Evolutionary conservation across 1,284 basidiomycete species (phyloP).

Genomic region (Rhodotorula sp.): DNA sequence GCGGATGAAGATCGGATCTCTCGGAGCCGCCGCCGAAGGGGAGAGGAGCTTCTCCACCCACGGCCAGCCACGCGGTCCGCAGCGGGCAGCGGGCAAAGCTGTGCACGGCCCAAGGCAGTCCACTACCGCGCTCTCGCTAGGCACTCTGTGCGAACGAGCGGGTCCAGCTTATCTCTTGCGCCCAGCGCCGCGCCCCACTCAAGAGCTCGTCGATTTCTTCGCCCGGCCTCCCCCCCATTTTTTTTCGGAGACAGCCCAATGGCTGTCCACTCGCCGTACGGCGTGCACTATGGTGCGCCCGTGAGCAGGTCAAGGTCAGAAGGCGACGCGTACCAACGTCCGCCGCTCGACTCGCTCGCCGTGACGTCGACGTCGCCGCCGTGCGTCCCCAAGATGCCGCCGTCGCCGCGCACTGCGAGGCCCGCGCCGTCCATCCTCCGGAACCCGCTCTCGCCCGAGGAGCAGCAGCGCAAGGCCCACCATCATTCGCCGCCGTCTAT

Average conservation of each 20-base stretch:
- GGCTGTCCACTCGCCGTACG: neutral
- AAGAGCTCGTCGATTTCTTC: neutral
- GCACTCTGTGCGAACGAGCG: too few species aligned
- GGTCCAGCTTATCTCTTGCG: neutral
- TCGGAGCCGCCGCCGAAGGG: too few species aligned
- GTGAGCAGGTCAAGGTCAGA: neutral
- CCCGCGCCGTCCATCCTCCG: constrained; percentile 26
- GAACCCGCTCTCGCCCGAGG: constrained; percentile 22
- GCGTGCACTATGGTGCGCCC: neutral
- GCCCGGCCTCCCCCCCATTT: neutral
- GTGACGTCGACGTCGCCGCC: constrained; percentile 16
- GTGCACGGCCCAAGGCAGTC: too few species aligned
- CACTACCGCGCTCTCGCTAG: too few species aligned
- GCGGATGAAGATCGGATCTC: too few species aligned
- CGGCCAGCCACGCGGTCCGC: too few species aligned
- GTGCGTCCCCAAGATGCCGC: constrained; percentile 12
- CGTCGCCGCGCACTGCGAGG: constrained; percentile 4
- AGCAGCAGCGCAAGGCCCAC: neutral
- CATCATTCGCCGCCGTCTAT: neutral
- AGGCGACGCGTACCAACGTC: neutral
- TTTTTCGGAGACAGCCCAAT: neutral
- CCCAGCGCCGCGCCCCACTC: neutral
- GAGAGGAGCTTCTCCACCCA: too few species aligned
- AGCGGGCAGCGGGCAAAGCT: too few species aligned
- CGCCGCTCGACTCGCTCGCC: neutral